Evolutionary conservation across 441 rosid genomes (phyloP).

Genomic region (Gossypium schwendimanii): DNA sequence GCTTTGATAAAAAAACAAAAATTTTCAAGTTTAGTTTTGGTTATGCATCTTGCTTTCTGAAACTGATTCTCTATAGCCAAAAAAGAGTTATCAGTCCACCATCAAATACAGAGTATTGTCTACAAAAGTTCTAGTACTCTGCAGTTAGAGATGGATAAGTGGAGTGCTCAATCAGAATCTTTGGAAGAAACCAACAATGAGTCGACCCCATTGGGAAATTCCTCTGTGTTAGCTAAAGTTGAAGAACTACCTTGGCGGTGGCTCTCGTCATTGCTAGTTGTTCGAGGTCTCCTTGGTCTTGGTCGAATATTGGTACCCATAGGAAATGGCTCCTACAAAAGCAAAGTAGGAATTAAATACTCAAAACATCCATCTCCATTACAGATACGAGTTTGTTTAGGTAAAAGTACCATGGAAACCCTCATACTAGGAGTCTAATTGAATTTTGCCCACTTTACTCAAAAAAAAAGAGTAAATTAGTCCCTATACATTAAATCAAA

Average conservation of each 20-base stretch:
- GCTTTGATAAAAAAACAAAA: slow-evolving; percentile 27
- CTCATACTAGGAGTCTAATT: too few species aligned
- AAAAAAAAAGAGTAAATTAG: too few species aligned
- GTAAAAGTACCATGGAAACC: too few species aligned
- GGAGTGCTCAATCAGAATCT: slow-evolving; percentile 38
- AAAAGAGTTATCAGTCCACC: slow-evolving; percentile 36
- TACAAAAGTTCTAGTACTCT: slow-evolving; percentile 27
- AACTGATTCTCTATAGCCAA: slow-evolving; percentile 38
- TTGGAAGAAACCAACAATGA: slow-evolving; percentile 26
- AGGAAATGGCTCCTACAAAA: slow-evolving; percentile 61
- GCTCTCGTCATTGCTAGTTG: slow-evolving; percentile 33
- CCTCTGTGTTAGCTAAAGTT: slow-evolving; percentile 40
- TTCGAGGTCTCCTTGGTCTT: slow-evolving; percentile 57
- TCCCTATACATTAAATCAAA: too few species aligned
- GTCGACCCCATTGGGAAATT: slow-evolving; percentile 35
- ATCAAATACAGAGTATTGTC: slow-evolving; percentile 45
- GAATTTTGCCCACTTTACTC: too few species aligned
- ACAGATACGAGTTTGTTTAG: not conserved
- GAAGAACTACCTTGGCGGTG: slow-evolving; percentile 34
- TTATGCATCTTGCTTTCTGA: slow-evolving; percentile 25
- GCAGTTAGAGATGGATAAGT: slow-evolving; percentile 38
- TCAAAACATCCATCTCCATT: not conserved
- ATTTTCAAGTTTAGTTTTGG: slow-evolving; percentile 27
- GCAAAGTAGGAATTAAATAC: slow-evolving; percentile 6
- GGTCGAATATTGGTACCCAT: slow-evolving; percentile 54